A percentile compares a stretch with the other conserved stretches of the same genome.
Evolutionary conservation across 2,329 filamentous ascomycete genomes (phyloP).

Genomic region (Cladophialophora bantiana): DNA sequence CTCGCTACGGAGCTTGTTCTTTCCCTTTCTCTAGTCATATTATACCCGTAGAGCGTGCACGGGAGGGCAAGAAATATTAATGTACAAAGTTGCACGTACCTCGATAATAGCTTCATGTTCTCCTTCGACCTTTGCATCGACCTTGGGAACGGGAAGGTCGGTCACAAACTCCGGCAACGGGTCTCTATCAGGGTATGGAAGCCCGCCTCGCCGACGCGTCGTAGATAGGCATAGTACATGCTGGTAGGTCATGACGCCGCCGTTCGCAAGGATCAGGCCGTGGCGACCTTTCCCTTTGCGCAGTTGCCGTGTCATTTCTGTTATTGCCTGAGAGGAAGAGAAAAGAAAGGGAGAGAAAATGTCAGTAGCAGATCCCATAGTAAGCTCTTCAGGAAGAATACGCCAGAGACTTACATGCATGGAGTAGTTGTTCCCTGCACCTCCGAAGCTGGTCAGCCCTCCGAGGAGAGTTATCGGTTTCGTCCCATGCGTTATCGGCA

Average conservation of each 20-base stretch:
- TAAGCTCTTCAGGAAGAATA: not conserved
- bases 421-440: constrained; percentile 74
- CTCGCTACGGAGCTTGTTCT: not conserved
- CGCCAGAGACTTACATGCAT: constrained; percentile 62
- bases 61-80: not conserved
- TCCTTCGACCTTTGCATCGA: constrained; percentile 57
- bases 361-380: not conserved
- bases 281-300: constrained; percentile 55
- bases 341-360: not conserved
- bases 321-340: constrained; percentile 52
- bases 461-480: constrained; percentile 69
- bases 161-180: constrained; percentile 54
- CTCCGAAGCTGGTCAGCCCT: constrained; percentile 72
- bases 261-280: constrained; percentile 70
- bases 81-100: constrained; percentile 46
- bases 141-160: constrained; percentile 50
- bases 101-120: constrained; percentile 58
- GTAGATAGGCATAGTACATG: constrained; percentile 66
- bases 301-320: constrained; percentile 63
- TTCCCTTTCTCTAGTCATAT: no score
- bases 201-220: constrained; percentile 47
- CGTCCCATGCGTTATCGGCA: constrained; percentile 54
- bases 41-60: not conserved
- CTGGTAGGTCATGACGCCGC: constrained; percentile 70
- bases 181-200: constrained; percentile 57